phyloP scores from a whole-genome alignment of 1,284 basidiomycete genomes.

The Ustilago lituana region DNA sequence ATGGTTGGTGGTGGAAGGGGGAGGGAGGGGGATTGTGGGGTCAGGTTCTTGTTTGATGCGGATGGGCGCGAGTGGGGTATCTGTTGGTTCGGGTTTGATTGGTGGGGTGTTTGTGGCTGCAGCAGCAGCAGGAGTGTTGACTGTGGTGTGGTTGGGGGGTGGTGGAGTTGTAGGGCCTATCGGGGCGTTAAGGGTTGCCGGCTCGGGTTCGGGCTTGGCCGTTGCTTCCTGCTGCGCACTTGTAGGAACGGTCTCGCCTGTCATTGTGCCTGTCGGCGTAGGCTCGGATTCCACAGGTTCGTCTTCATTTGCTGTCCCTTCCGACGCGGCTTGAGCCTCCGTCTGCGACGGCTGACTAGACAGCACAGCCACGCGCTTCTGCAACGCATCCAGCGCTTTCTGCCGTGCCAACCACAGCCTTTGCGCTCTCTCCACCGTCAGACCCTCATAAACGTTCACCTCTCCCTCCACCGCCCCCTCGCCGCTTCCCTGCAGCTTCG shows the following conservation, averaged over 20 bases:
- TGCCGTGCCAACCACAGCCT: conserved; percentile 48
- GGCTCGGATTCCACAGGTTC: neutral
- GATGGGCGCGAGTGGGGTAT: neutral
- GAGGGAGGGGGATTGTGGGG: neutral
- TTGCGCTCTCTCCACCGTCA: conserved; percentile 49
- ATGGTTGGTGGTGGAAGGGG: neutral
- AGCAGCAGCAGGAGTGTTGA: too few species aligned
- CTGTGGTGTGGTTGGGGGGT: too few species aligned
- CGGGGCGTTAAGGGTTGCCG: too few species aligned
- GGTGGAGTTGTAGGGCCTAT: too few species aligned
- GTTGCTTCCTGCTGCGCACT: too few species aligned
- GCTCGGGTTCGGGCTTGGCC: too few species aligned
- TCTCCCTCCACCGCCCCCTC: neutral
- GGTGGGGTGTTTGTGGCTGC: neutral
- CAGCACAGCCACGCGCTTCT: conserved; percentile 18
- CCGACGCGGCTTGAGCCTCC: neutral
- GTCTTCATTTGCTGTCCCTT: neutral
- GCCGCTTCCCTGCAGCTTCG: neutral
- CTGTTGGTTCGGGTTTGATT: conserved; percentile 14
- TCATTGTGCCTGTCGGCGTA: too few species aligned
- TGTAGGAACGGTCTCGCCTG: too few species aligned
- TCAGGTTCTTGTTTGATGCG: conserved; percentile 18
- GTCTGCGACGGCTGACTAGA: neutral
- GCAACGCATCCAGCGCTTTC: conserved; percentile 42
- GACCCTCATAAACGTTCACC: conserved; percentile 34